Conservation (phyloP, 768 basidiomycete species). For the Mycena maculata region DNA sequence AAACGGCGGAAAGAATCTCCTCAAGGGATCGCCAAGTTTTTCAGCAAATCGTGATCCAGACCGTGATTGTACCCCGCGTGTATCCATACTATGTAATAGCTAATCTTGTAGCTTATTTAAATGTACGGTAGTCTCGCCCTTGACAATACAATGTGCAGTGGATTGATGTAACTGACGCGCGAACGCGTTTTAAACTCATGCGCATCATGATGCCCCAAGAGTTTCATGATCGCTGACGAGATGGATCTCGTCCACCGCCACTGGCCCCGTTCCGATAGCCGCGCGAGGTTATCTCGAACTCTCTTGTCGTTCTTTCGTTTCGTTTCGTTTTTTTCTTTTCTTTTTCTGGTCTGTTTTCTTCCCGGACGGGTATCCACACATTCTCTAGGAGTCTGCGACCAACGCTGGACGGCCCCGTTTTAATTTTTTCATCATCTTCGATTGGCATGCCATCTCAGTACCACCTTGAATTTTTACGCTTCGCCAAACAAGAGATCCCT, state of each 20-base stretch:
- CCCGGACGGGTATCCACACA: constrained; percentile 36
- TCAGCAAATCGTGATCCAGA: constrained; percentile 32
- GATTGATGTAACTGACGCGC: constrained; percentile 15
- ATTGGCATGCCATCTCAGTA: constrained; percentile 28
- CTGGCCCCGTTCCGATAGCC: not conserved
- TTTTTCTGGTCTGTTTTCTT: constrained; percentile 37
- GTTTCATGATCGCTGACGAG: not conserved
- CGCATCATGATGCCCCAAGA: constrained; percentile 1
- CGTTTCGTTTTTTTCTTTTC: constrained; percentile 26
- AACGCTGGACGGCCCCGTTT: constrained; percentile 31
- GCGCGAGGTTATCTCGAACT: constrained; percentile 9
- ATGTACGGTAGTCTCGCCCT: not conserved
- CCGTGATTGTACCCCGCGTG: not conserved
- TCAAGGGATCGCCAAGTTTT: constrained; percentile 62
- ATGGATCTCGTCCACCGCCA: constrained; percentile 9
- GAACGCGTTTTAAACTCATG: not conserved
- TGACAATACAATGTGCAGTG: not conserved
- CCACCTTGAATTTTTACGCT: constrained; percentile 42
- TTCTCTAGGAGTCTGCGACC: constrained; percentile 39
- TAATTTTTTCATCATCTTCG: constrained; percentile 26
- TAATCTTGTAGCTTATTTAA: not conserved
- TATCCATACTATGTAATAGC: not conserved
- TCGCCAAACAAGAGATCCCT: constrained; percentile 46
- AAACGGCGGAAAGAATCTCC: constrained; percentile 38
- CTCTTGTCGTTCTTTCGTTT: constrained; percentile 24